These are phyloP conservation scores for Fusarium poae DNA, from an alignment of 2,329 filamentous ascomycete species.

Conservation along the genomic window DNA sequence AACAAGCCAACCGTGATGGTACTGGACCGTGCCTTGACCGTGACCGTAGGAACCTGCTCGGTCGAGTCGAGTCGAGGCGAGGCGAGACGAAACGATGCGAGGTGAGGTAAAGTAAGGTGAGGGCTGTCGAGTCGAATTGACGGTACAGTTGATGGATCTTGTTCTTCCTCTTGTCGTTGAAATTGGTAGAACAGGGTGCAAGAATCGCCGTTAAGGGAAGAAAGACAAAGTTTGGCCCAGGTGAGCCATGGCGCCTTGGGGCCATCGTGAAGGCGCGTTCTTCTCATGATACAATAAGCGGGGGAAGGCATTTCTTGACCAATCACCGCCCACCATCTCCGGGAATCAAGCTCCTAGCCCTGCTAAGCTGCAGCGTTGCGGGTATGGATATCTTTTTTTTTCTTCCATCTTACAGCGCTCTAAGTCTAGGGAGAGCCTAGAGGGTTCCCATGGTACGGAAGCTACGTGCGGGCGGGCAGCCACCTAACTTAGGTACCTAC, in stretches of 20 bases:
- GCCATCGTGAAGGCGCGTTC: conserved; percentile 46
- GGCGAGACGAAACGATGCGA: conserved; percentile 5
- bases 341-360: conserved; percentile 43
- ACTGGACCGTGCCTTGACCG: conserved; percentile 25
- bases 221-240: conserved; percentile 47
- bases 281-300: conserved; percentile 58
- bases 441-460: conserved; percentile 6
- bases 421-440: not conserved
- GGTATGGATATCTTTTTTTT: conserved; percentile 13
- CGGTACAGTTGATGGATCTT: conserved; percentile 12
- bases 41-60: conserved; percentile 36
- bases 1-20: conserved; percentile 35
- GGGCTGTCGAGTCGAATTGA: conserved; percentile 18
- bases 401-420: conserved; percentile 24
- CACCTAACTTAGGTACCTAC: conserved; percentile 2
- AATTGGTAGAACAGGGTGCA: conserved; percentile 16
- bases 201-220: conserved; percentile 45
- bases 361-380: conserved; percentile 43
- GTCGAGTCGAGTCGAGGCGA: conserved; percentile 9
- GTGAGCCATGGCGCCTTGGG: conserved; percentile 41
- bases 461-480: conserved; percentile 9
- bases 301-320: conserved; percentile 48
- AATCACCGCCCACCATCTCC: conserved; percentile 50
- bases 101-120: conserved; percentile 11
- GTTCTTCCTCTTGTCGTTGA: conserved; percentile 13